Conservation (phyloP, 768 basidiomycete genomes). For the Mycena venus region DNA sequence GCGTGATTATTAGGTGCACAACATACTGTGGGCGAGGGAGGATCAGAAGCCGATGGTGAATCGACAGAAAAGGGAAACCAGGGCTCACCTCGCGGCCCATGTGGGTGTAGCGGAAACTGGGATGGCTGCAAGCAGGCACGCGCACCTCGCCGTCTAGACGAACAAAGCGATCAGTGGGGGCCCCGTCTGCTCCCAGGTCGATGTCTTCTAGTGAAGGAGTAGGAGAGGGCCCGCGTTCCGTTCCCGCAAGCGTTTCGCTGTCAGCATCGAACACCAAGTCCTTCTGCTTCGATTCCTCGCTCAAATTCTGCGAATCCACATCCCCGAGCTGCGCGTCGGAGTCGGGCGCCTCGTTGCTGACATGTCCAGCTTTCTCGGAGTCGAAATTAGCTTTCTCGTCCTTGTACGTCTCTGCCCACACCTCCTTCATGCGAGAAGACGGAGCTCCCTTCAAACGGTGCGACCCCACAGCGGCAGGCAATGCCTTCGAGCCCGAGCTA, state of each 20-base stretch:
- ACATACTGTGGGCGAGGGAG: conserved; percentile 1
- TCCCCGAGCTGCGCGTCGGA: not conserved
- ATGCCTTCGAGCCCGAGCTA: not conserved
- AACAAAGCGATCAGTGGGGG: conserved; percentile 6
- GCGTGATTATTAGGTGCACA: conserved; percentile 2
- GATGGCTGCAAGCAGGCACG: conserved; percentile 26
- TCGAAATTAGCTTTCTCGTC: not conserved
- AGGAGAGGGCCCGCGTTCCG: conserved; percentile 14
- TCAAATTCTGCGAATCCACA: not conserved
- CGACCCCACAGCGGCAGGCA: not conserved
- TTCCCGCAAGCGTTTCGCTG: not conserved
- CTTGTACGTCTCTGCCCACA: not conserved
- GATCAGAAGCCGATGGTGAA: not conserved
- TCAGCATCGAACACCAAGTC: not conserved
- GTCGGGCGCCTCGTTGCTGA: not conserved
- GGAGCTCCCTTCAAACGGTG: conserved; percentile 16
- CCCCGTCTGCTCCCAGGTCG: not conserved
- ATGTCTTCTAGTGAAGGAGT: conserved; percentile 4
- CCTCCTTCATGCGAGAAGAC: conserved; percentile 9
- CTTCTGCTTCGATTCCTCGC: not conserved
- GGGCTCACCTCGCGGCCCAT: conserved; percentile 28
- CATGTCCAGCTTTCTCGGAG: not conserved
- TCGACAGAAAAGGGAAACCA: not conserved
- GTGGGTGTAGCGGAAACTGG: conserved; percentile 28
- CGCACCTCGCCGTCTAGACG: conserved; percentile 32